Conservation (phyloP, 108 stramenopile genomes). For the Cyclotella kingstonii region DNA sequence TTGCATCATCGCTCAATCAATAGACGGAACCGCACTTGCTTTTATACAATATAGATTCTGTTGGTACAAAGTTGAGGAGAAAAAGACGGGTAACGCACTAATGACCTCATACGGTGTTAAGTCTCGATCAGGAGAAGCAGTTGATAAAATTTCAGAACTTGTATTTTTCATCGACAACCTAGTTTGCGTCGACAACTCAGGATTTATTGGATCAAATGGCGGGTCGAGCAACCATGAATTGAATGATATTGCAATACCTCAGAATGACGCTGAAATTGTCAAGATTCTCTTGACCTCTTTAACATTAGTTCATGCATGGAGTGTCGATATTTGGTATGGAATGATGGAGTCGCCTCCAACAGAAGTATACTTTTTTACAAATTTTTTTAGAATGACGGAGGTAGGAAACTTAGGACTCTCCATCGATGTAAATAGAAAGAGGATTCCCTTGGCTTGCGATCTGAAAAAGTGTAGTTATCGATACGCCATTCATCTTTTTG, state of each 20-base stretch:
- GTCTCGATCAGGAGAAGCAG: constrained; percentile 21
- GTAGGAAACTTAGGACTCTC: neutral
- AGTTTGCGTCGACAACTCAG: constrained; percentile 18
- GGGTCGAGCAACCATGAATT: neutral
- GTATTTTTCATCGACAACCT: constrained; percentile 58
- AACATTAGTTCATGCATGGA: constrained; percentile 62
- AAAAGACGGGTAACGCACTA: constrained; percentile 12
- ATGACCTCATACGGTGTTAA: constrained; percentile 11
- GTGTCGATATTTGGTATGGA: constrained; percentile 63
- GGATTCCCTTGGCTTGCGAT: constrained; percentile 61
- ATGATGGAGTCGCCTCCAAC: constrained; percentile 45
- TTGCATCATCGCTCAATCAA: constrained; percentile 34
- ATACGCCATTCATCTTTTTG: constrained; percentile 52
- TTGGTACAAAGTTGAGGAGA: constrained; percentile 47
- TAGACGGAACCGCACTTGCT: constrained; percentile 14
- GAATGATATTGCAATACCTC: neutral
- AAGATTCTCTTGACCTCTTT: constrained; percentile 48
- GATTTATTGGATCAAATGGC: neutral
- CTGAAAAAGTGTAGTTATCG: constrained; percentile 69
- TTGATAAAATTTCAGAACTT: constrained; percentile 51
- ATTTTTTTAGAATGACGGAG: constrained; percentile 61
- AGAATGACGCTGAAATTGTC: constrained; percentile 17
- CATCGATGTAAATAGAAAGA: neutral
- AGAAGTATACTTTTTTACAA: constrained; percentile 31
- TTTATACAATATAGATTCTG: constrained; percentile 48